Percentiles rank a stretch among this genome's conserved stretches.
Evolutionary conservation across 1,284 basidiomycete genomes (phyloP).

Genomic region (Spongiforma sp.): DNA sequence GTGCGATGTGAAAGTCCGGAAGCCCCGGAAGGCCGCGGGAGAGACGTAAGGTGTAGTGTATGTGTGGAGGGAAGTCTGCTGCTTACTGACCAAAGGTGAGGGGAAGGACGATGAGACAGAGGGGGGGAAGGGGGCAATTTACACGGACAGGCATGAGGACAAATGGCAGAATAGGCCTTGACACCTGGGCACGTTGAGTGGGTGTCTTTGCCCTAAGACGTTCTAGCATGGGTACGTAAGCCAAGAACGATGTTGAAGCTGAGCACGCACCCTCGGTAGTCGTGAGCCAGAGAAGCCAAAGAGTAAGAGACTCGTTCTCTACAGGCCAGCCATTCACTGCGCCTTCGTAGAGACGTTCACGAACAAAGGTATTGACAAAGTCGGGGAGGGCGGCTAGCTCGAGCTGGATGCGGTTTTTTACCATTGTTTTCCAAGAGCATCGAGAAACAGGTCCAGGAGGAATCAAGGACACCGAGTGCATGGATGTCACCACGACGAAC

Average conservation of each 20-base stretch:
- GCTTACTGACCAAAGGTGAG: conserved; percentile 49
- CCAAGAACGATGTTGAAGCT: neutral
- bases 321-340: conserved; percentile 57
- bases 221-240: conserved; percentile 39
- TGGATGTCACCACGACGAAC: conserved; percentile 46
- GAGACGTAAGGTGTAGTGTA: conserved; percentile 61
- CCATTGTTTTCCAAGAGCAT: conserved; percentile 82
- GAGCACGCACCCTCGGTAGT: conserved; percentile 49
- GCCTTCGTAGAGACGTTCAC: conserved; percentile 49
- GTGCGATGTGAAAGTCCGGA: conserved; percentile 49
- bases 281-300: conserved; percentile 72
- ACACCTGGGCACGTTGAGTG: conserved; percentile 49
- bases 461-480: conserved; percentile 47
- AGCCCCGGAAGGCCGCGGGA: conserved; percentile 16
- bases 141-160: conserved; percentile 59
- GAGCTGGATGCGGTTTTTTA: conserved; percentile 68
- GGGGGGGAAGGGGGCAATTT: conserved; percentile 28
- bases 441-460: conserved; percentile 57
- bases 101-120: neutral
- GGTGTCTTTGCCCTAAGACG: conserved; percentile 48
- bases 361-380: conserved; percentile 54
- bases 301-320: conserved; percentile 54
- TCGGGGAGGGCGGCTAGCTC: conserved; percentile 52
- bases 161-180: conserved; percentile 59
- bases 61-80: conserved; percentile 60